Base-by-base conservation (phyloP, 257 asterid species). In the Fraxinus quadrangulata region DNA sequence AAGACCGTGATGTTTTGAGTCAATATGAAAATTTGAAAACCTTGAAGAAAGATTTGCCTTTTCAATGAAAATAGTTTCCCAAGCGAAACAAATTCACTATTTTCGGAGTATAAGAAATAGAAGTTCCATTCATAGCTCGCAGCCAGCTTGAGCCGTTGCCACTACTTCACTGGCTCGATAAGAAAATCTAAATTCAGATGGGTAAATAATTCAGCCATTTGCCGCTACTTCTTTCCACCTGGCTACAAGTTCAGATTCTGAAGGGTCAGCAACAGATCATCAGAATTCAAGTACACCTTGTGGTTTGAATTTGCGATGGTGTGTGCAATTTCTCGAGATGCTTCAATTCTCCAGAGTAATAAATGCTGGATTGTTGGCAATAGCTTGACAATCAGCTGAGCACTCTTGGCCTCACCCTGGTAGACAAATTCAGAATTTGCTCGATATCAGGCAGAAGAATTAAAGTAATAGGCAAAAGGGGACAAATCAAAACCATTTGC, bases 331-430 rank as follows among this genome's bases (percentile, higher is more conserved):
- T 88, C 89, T 83, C 63, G 80, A n/a, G 94, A 84, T n/a, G 94
- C 92, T 75, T 89, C 92, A 5, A 89, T 86, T 75, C 79, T 80
- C 81, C 92, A 51, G 87, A 0, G 88, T 85, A 40, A 82, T 80
- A 67, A 89, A 88, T 2, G 94, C 92, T 1, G 88, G 89, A 59
- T 89, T 89, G 73, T 79, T 84, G 77, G 92, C 74, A 36, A 86
- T 89, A 12, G 94, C 92, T 78, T 83, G 86, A 76, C 92, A 31
- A 88, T 88, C 80, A 86, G 81, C 83, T 88, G 86, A 6, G 90
- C 94, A 79, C 91, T 90, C 84, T 80, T 81, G 16, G 94, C 89
- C 75, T 88, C 94, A 31, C 92, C 90, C 89, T 88, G 86, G 56
- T 67, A 30, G 33, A 75, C 56, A 70, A 84, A 77, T 71, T 73